Percentiles rank a stretch among this genome's conserved stretches.
phyloP scores from a whole-genome alignment of 352 stramenopile genomes.

The Phytopythium montanum region DNA sequence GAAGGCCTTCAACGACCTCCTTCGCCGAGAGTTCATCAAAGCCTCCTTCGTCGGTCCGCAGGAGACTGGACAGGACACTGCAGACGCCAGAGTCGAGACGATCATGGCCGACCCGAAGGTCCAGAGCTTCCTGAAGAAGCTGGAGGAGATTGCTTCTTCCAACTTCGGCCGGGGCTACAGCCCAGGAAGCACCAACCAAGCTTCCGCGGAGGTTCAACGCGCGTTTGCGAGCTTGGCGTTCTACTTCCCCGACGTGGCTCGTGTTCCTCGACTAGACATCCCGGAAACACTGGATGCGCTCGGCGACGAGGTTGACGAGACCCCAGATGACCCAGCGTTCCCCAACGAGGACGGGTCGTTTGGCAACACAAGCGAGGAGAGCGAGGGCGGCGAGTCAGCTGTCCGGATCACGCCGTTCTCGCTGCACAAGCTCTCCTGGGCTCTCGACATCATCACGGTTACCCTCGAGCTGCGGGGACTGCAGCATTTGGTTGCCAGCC shows the following conservation, averaged over 20 bases:
- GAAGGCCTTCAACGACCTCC: slow-evolving; percentile 61
- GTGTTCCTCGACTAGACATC: not conserved
- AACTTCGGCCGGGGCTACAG: not conserved
- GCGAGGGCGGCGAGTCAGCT: slow-evolving; percentile 11
- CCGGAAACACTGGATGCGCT: not conserved
- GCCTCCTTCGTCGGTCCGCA: slow-evolving; percentile 30
- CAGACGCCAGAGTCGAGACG: slow-evolving; percentile 31
- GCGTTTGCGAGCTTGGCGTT: slow-evolving; percentile 1
- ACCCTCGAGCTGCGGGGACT: slow-evolving; percentile 51
- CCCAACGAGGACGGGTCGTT: slow-evolving; percentile 38
- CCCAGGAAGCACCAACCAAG: not conserved
- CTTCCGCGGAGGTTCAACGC: not conserved
- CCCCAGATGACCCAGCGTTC: slow-evolving; percentile 6
- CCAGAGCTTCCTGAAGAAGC: slow-evolving; percentile 42
- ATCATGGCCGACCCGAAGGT: slow-evolving; percentile 49
- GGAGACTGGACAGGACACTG: slow-evolving; percentile 14
- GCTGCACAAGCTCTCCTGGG: slow-evolving; percentile 36
- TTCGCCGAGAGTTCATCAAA: slow-evolving; percentile 69
- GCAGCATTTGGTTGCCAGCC: slow-evolving; percentile 13
- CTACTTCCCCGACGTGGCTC: slow-evolving; percentile 1
- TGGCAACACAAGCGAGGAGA: slow-evolving; percentile 29
- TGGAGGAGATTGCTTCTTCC: slow-evolving; percentile 40
- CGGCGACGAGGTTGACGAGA: not conserved
- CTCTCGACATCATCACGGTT: slow-evolving; percentile 49
- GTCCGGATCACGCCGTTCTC: slow-evolving; percentile 22